Base-by-base conservation (phyloP, 805 yeast species). In the Jamesozyma spencerorum region DNA sequence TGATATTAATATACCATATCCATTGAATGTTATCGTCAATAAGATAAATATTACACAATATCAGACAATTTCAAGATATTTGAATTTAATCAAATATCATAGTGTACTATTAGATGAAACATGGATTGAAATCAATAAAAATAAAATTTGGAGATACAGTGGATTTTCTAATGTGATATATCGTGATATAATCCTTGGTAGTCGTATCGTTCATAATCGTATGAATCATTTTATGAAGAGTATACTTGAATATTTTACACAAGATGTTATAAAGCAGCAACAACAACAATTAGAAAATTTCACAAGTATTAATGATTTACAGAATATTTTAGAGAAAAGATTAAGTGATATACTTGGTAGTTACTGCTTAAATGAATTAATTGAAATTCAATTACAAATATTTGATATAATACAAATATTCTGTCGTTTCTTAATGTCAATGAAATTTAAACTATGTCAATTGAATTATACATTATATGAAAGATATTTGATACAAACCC, bases 1-100 rank as follows among this genome's bases (percentile, higher is more conserved):
- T 34, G 77, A 79, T 32, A 44, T 80, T 6, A 60, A 70, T n/a
- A 59, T 88, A 18, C 96, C 97, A 3, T 92, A 85, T 55, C 99
- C 99, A 0, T 62, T 86, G 37, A 86, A 86, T 52, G 66, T 90
- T 19, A 68, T 92, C 1, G 64, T 86, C 1, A 77, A 83, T 14
- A 74, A 79, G 40, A 81, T 86, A 13, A 76, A 80, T 19, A 65
- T 85, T 14, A 71, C 78, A 37, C 85, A 92, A 47, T 86, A 81
- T 54, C 95, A 90, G 57, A 65, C 85, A 28, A 64, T 87, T 36
- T 85, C 84, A 50, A 74, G 96, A 47, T 79, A 84, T 47, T 65
- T 83, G 30, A 59, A 80, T 31, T 70, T 77, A 26, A 54, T 85
- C n/a, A 78, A 78, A 45, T 77, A 75, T 51, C 68, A 83, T 5